Evolutionary conservation across 805 yeast species (phyloP), one percentile per base, ranked within the genome.

Genomic region (Wickerhamomyces bovis): DNA sequence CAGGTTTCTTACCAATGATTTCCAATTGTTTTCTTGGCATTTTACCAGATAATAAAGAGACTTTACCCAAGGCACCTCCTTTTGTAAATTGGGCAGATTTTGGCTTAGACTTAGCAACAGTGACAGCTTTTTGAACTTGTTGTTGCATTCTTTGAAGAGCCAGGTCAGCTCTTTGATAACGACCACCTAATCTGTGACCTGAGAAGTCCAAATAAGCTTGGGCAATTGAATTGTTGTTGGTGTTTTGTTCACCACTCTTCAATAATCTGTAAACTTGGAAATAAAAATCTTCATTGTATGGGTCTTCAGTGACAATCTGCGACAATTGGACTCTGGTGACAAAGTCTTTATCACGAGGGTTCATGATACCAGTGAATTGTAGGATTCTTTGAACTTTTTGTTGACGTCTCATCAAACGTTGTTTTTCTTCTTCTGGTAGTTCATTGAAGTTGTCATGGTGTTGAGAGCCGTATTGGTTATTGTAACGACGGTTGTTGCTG

Each of bases 71-170:
- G 2, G 96, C 94, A 57, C 96, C 97, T 60, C 84, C 96, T 58
- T 76, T 72, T 26, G 80, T 79, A 56, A 79, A 80, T 52, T 76
- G 82, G 12, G 76, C 75, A 35, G 76, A 69, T 67, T 82, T 82
- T 45, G 88, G 85, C 69, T 89, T 80, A 59, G 89, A 96, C 63
- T 88, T 87, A 21, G 97, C 99, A 36, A 88, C 92, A 45, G 92
- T 86, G 16, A 92, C 97, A 15, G 98, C 98, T 60, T 86, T 88
- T 61, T 89, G 95, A 44, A 92, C 96, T 70, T 92, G 98, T 64
- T 89, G 96, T 69, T 92, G 97, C 96, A 94, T 88, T 73, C 97
- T 83, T 71, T 88, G 96, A 59, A 90, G 75, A 1, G 96, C 97
- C 53, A 89, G 81, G 65, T 88, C 95, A 9, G 90, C 92, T 64